Conservation (phyloP, 257 asterid genomes). For the Nicotiana tomentosiformis region DNA sequence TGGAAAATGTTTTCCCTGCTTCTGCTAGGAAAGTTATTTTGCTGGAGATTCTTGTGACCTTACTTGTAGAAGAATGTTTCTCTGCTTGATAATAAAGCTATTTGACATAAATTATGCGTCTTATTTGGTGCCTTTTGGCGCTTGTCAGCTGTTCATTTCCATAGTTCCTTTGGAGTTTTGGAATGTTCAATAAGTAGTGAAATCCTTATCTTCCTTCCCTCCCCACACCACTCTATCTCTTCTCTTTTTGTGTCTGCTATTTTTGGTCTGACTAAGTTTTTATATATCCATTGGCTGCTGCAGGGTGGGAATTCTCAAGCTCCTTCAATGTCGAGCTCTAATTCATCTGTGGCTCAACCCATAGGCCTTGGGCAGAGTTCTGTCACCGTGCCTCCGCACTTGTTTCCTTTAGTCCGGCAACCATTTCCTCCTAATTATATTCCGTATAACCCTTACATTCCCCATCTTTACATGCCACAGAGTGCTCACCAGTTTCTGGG, state of each 20-base stretch:
- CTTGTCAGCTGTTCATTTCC: background rate
- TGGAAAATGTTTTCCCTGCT: no score
- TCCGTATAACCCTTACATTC: slow-evolving; percentile 45
- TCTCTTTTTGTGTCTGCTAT: no score
- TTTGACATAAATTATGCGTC: background rate
- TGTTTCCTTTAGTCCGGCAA: slow-evolving; percentile 40
- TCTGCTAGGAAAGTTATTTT: no score
- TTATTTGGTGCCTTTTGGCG: background rate
- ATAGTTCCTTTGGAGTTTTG: background rate
- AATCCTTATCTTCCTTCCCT: background rate
- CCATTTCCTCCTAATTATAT: slow-evolving; percentile 54
- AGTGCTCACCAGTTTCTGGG: slow-evolving; percentile 39
- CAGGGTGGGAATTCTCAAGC: slow-evolving; percentile 38
- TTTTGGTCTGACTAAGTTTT: background rate
- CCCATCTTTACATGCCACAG: slow-evolving; percentile 50
- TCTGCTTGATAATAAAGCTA: background rate
- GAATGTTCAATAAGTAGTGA: background rate
- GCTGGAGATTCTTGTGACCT: background rate
- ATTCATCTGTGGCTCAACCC: slow-evolving; percentile 31
- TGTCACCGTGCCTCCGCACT: slow-evolving; percentile 36
- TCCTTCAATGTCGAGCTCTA: slow-evolving; percentile 31
- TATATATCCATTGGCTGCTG: background rate
- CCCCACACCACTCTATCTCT: background rate
- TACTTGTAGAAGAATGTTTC: background rate
- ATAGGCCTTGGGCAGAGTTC: slow-evolving; percentile 35